Base-by-base conservation (phyloP, 768 basidiomycete genomes). In the Phlegmacium glaucopus region DNA sequence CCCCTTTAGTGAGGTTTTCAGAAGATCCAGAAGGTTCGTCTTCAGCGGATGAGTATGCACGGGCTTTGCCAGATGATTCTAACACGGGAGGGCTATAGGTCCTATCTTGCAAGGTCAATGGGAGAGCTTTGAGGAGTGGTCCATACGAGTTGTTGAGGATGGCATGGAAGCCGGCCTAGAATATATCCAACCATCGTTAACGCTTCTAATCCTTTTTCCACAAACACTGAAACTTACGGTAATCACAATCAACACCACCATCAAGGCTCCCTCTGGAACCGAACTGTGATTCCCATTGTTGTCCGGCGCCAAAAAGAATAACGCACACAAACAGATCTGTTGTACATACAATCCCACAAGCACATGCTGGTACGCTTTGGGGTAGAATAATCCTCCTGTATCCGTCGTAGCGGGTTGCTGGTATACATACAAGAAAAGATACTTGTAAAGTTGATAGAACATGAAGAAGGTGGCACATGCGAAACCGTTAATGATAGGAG, bases 311-410 rank as follows among this genome's bases (percentile, higher is more conserved):
- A 99, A 76, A 85, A 99, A 97, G 79, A 98, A 96, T 51, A 97
- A 69, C 4, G 88, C 90, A 27, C 79, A 77, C 29, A 96, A 71
- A 62, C 89, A 93, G 41, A 97, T 59, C 55, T 96, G 85, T 63
- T 94, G 81, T 38, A 99, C 76, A 62, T 99, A 99, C 62, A 98
- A 58, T 3, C 95, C 96, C 16, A 94, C 91, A 54, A 98, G 97
- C 26, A 95, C 61, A 60, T 98, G 96, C 41, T 90, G 83, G 22
- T 98, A 80, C 4, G 96, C 95, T 66, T 85, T 90, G 17, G 94
- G 94, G 77, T 93, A 98, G 75, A 96, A 98, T 41, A 90, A 62
- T 0, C 96, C 96, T 30, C 95, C 95, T 0, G 93, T 95, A 46
- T 96, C 94, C 42, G 71, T 71, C 4, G 76, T 67, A 0, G 76